Base-by-base conservation (phyloP, 345 rosid species). In the Syzygium aqueum region DNA sequence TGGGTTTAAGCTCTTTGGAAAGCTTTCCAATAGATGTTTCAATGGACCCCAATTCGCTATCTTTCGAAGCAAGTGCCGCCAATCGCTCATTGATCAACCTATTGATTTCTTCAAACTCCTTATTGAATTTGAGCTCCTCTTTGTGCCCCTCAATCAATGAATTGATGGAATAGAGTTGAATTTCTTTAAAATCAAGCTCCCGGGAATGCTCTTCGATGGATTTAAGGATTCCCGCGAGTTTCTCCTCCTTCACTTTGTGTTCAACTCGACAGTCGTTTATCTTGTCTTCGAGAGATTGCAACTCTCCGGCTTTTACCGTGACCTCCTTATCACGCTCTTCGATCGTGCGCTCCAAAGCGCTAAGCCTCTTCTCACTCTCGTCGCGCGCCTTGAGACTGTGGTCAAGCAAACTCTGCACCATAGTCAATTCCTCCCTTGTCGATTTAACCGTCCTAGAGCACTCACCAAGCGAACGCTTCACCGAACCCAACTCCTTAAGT, bases 391-490 rank as follows among this genome's bases (percentile, higher is more conserved):
- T 54, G 27, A 51, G 3, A 51, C 87, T 57, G 27, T 86, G 83
- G 63, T 63, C 51, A 53, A 91, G 33, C 30, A 9, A 9, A 3
- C 51, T 51, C 21, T 77, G 73, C 27, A 90, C 7, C 50, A 43
- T 59, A 54, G 33, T 78, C 89, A 92, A 53, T n/a, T 88, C 87
- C 56, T 88, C 54, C 56, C 84, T 90, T 30, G 85, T 63, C 77
- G 77, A n/a, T 63, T 63, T 28, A 63, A 63, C 77, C 17, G 4
- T 6, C 21, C 37, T 28, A 63, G 37, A 63, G 77, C 37, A 28
- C 37, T 63, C 77, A 28, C 15, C 37, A 7, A 63, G 77, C 14
- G 37, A 63, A 14, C 8, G 37, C 77, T 28, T 63, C 37, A 63
- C 77, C 21, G 37, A 63, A 63, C 37, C 37, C 21, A 63, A 28